These are phyloP conservation scores for Rubroboletus pulcherrimus DNA, from an alignment of 768 basidiomycete species.

Conservation along the genomic window DNA sequence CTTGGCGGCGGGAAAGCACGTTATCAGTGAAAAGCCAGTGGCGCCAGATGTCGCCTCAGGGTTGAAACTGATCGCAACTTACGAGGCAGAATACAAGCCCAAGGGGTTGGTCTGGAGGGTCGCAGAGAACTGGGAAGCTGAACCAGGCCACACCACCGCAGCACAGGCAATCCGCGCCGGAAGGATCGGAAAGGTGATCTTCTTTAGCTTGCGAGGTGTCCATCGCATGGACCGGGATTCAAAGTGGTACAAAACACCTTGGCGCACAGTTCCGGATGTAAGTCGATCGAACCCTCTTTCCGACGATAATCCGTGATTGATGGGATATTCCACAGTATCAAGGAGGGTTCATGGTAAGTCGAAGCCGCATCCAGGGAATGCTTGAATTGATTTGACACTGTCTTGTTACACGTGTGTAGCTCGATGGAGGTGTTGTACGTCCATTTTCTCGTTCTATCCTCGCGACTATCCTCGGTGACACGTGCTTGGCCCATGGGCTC, in stretches of 20 bases:
- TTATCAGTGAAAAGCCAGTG: slow-evolving; percentile 86
- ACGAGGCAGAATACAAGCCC: slow-evolving; percentile 59
- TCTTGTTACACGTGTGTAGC: slow-evolving; percentile 35
- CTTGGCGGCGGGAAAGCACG: slow-evolving; percentile 78
- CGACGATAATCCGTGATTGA: not conserved
- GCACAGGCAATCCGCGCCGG: slow-evolving; percentile 50
- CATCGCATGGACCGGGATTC: slow-evolving; percentile 55
- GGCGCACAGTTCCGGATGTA: slow-evolving; percentile 81
- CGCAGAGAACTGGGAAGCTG: slow-evolving; percentile 74
- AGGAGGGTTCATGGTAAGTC: slow-evolving; percentile 75
- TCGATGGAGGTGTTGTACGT: slow-evolving; percentile 77
- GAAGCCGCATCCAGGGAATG: not conserved
- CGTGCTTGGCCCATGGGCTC: not conserved
- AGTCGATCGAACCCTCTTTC: slow-evolving; percentile 24
- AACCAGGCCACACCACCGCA: slow-evolving; percentile 48
- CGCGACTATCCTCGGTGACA: not conserved
- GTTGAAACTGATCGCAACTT: slow-evolving; percentile 58
- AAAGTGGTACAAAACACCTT: slow-evolving; percentile 79
- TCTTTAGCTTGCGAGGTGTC: slow-evolving; percentile 56
- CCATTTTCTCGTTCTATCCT: not conserved
- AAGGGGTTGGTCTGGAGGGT: slow-evolving; percentile 76
- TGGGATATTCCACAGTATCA: slow-evolving; percentile 48
- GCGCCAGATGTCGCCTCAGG: slow-evolving; percentile 67
- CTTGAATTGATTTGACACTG: not conserved
- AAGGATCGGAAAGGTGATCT: slow-evolving; percentile 67